Evolutionary conservation across 257 asterid species (phyloP).

Genomic region (Plectranthus barbatus): DNA sequence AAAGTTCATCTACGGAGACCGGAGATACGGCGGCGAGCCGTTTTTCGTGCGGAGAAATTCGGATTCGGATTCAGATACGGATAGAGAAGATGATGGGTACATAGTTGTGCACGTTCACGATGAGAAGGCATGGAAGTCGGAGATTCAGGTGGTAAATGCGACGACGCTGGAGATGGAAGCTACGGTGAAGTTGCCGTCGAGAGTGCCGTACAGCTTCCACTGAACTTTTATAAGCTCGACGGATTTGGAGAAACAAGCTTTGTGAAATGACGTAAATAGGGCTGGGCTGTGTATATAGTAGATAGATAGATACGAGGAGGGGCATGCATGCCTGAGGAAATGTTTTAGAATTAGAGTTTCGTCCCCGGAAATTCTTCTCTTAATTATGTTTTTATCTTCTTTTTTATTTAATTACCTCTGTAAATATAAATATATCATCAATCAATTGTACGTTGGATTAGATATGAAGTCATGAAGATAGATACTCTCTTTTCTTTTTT

Average conservation of each 20-base stretch:
- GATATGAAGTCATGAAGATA: too few relatives aligned
- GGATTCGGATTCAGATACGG: constrained; percentile 9
- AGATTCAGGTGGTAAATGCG: constrained; percentile 52
- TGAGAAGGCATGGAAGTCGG: constrained; percentile 50
- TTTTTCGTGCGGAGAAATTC: constrained; percentile 32
- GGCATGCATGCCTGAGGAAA: constrained; percentile 34
- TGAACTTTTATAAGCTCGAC: constrained; percentile 54
- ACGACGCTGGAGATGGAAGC: constrained; percentile 44
- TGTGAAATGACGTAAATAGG: neutral
- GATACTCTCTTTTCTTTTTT: too few relatives aligned
- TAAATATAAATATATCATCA: too few relatives aligned
- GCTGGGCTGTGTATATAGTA: neutral
- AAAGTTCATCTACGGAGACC: constrained; percentile 39
- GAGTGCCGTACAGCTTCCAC: constrained; percentile 85
- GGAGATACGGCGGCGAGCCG: constrained; percentile 61
- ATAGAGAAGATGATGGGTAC: constrained; percentile 53
- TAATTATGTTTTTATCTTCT: too few relatives aligned
- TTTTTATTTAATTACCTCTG: too few relatives aligned
- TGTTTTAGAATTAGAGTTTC: constrained; percentile 6
- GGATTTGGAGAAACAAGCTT: constrained; percentile 42
- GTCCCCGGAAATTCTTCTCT: too few relatives aligned
- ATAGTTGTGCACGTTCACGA: constrained; percentile 48
- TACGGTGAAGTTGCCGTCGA: constrained; percentile 44
- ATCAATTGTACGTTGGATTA: too few relatives aligned
- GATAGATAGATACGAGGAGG: neutral